Evolutionary conservation across 306 rosid genomes (phyloP), one percentile per base, ranked within the genome.

Genomic region (Dalbergia oliveri): DNA sequence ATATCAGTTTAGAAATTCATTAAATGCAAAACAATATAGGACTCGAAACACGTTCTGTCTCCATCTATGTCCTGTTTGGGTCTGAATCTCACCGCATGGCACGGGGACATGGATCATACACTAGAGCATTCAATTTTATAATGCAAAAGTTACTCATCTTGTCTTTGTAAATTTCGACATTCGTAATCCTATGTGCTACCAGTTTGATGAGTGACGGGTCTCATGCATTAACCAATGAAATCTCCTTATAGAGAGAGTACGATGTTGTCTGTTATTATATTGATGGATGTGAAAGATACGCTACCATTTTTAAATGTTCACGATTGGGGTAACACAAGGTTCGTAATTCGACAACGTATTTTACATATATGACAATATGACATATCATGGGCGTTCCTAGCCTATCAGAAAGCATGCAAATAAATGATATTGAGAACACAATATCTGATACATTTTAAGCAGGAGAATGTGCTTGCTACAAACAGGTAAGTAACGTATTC

Each of bases 11-110:
- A 62, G 11, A 49, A 35, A 35, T 33, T 64, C 23, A 76, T 47
- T 76, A 50, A 76, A 76, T 76, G 47, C 61, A 45, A 58, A 21
- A 58, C 69, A 74, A 14, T 16, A 35, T 54, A 41, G 19, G 78
- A 37, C 58, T 54, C 50, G 34, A 60, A 26, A 2, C 11, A 34
- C 3, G 18, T 35, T 5, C 13, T 14, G 57, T 43, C 57, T 21
- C 41, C 6, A 34, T 71, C 64, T n/a, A 6, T 33, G 64, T 53
- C 53, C 53, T 51, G 34, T 51, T 21, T 14, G n/a, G 5, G 5
- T n/a, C 3, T 34, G 43, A 53, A 49, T 69, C 23, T 26, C 43
- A 49, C 19, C 12, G 35, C 41, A 53, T 34, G 34, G 23, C 13
- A n/a, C 14, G 57, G 60, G 16, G 5, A 4, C 16, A 5, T 54